Evolutionary conservation across 768 basidiomycete species (phyloP).

Genomic region (Lanmaoa rubissima): DNA sequence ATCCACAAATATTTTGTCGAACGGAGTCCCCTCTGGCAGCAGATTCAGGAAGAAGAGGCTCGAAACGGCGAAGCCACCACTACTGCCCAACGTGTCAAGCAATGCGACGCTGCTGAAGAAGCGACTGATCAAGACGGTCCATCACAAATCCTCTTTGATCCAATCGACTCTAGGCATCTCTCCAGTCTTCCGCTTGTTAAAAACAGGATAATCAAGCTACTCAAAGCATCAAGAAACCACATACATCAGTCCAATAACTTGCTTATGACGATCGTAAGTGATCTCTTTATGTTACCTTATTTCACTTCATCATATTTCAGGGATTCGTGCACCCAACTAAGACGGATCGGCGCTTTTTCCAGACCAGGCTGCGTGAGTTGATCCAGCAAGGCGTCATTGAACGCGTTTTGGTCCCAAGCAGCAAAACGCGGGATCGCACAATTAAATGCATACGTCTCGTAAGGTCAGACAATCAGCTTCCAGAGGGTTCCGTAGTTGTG

Average conservation of each 20-base stretch:
- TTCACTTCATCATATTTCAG: conserved; percentile 36
- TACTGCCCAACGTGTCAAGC: conserved; percentile 12
- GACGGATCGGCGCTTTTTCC: conserved; percentile 81
- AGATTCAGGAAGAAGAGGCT: conserved; percentile 68
- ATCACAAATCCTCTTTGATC: conserved; percentile 53
- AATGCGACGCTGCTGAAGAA: conserved; percentile 19
- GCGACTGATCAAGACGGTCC: conserved; percentile 17
- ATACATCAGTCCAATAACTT: conserved; percentile 76
- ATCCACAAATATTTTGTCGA: conserved; percentile 87
- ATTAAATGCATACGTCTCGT: conserved; percentile 71
- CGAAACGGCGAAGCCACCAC: conserved; percentile 30
- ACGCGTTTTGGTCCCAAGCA: conserved; percentile 65
- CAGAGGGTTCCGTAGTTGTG: conserved; percentile 37
- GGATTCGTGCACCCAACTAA: conserved; percentile 75
- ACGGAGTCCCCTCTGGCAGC: conserved; percentile 70
- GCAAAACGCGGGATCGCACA: conserved; percentile 43
- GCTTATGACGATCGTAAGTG: conserved; percentile 69
- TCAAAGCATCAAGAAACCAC: conserved; percentile 66
- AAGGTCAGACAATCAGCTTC: conserved; percentile 36
- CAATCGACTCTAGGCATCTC: conserved; percentile 76
- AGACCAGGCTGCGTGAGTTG: conserved; percentile 68
- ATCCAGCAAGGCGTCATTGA: conserved; percentile 73
- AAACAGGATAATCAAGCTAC: conserved; percentile 65
- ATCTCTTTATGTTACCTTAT: neutral
- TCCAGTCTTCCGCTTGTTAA: conserved; percentile 73